Percentiles rank a stretch among this genome's conserved stretches.
Evolutionary conservation across 805 yeast genomes (phyloP).

Genomic region (Scheffersomyces coipomensis): DNA sequence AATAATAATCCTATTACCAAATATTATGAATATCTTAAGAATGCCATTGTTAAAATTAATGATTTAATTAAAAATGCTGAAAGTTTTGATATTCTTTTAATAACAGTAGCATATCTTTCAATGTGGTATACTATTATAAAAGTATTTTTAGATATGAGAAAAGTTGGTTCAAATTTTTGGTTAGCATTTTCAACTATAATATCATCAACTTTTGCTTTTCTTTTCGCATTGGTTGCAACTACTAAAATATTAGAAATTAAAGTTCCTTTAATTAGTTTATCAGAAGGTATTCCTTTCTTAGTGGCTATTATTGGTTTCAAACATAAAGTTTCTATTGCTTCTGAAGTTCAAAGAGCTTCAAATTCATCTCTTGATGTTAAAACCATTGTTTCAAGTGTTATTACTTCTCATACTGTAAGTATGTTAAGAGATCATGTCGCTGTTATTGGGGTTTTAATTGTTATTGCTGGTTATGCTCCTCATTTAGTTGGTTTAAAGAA

Average conservation of each 20-base stretch:
- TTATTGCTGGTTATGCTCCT: conserved; percentile 63
- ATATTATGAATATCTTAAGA: conserved; percentile 50
- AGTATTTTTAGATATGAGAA: conserved; percentile 72
- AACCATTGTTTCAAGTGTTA: conserved; percentile 42
- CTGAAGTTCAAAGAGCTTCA: conserved; percentile 49
- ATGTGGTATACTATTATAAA: conserved; percentile 82
- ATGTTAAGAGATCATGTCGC: conserved; percentile 74
- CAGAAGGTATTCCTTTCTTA: conserved; percentile 92
- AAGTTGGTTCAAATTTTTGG: conserved; percentile 84
- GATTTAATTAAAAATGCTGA: conserved; percentile 69
- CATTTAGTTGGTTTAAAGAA: conserved; percentile 73
- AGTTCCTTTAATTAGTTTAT: conserved; percentile 70
- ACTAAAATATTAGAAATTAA: conserved; percentile 54
- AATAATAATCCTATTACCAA: conserved; percentile 55
- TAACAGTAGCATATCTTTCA: conserved; percentile 78
- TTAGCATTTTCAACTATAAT: conserved; percentile 75
- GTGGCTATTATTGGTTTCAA: conserved; percentile 92
- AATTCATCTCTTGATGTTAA: conserved; percentile 40
- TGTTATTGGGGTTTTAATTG: conserved; percentile 66
- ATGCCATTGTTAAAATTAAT: conserved; percentile 38
- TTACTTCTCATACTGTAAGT: conserved; percentile 43
- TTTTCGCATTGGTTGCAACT: conserved; percentile 67
- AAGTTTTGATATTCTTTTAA: conserved; percentile 76
- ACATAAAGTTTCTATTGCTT: conserved; percentile 73
- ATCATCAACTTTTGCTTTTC: conserved; percentile 79